These are phyloP conservation scores for Orychophragmus violaceus DNA, from an alignment of 345 rosid species.

Conservation along the genomic window DNA sequence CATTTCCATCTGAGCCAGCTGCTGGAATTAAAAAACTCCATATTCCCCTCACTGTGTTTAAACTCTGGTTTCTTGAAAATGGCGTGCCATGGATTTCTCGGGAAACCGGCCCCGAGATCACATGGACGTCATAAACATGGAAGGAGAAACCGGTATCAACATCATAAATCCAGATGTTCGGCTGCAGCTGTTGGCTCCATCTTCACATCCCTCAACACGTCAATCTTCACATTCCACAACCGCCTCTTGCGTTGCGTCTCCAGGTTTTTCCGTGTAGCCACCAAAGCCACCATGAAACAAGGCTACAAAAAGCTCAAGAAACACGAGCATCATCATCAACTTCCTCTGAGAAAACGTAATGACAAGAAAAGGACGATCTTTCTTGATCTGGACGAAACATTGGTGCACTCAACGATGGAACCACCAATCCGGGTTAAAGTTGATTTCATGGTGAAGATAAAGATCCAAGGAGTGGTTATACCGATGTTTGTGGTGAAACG, in stretches of 20 bases:
- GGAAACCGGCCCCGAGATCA: slow-evolving; percentile 1
- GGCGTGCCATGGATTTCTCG: slow-evolving; percentile 4
- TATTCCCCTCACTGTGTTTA: background rate
- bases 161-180: slow-evolving; percentile 22
- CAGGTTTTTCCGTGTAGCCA: slow-evolving; percentile 39
- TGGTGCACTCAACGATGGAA: slow-evolving; percentile 62
- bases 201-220: slow-evolving; percentile 52
- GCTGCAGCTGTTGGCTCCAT: slow-evolving; percentile 36
- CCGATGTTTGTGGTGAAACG: slow-evolving; percentile 75
- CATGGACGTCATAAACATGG: slow-evolving; percentile 2
- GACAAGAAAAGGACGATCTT: slow-evolving; percentile 45
- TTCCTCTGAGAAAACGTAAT: background rate
- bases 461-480: slow-evolving; percentile 48
- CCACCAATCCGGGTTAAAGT: slow-evolving; percentile 46
- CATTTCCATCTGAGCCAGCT: slow-evolving; percentile 21
- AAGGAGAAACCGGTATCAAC: slow-evolving; percentile 15
- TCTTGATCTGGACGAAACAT: slow-evolving; percentile 92
- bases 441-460: slow-evolving; percentile 61
- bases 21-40: background rate
- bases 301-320: slow-evolving; percentile 31
- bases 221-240: slow-evolving; percentile 56
- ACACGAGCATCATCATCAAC: background rate
- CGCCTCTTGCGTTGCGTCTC: slow-evolving; percentile 67
- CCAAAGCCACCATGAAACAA: slow-evolving; percentile 4
- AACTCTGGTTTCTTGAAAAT: slow-evolving; percentile 11